Percentiles rank a stretch among this genome's conserved stretches.
Evolutionary conservation across 2,329 filamentous ascomycete genomes (phyloP).

Genomic region (Macroventuria anomochaeta): DNA sequence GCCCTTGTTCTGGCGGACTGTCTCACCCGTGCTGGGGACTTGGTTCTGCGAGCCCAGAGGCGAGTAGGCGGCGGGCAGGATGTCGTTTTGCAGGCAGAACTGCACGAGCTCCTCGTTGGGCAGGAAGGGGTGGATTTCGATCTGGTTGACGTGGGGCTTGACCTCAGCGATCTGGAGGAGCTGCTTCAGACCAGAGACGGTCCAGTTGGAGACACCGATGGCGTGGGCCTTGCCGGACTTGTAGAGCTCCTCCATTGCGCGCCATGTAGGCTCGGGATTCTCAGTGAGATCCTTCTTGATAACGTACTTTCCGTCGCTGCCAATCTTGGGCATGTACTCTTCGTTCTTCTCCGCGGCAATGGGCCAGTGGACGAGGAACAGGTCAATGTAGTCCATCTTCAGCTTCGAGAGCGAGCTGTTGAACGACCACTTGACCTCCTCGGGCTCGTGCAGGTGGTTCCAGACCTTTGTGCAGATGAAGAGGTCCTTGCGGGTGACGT

Average conservation of each 20-base stretch:
- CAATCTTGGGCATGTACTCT: conserved; percentile 62
- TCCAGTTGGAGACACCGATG: conserved; percentile 78
- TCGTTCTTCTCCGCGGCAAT: conserved; percentile 60
- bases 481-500: conserved; percentile 64
- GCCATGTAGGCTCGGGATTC: conserved; percentile 72
- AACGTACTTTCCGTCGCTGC: conserved; percentile 63
- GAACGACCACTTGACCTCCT: conserved; percentile 66
- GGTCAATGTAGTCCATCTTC: conserved; percentile 68
- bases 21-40: conserved; percentile 72
- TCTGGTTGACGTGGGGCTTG: conserved; percentile 75
- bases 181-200: conserved; percentile 70
- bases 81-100: conserved; percentile 65
- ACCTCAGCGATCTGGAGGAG: conserved; percentile 68
- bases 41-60: conserved; percentile 74
- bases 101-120: conserved; percentile 67
- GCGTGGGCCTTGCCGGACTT: conserved; percentile 66
- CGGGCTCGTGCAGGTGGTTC: conserved; percentile 60
- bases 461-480: conserved; percentile 80
- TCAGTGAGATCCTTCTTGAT: conserved; percentile 71
- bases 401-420: conserved; percentile 69
- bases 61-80: conserved; percentile 70
- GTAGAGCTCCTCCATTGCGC: conserved; percentile 68
- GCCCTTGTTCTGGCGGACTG: conserved; percentile 70
- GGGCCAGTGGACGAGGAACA: conserved; percentile 72
- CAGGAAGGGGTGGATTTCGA: conserved; percentile 77